Percentiles rank a stretch among this genome's conserved stretches.
Evolutionary conservation across 1,284 basidiomycete genomes (phyloP).

Genomic region (Cutaneotrichosporon sp.): DNA sequence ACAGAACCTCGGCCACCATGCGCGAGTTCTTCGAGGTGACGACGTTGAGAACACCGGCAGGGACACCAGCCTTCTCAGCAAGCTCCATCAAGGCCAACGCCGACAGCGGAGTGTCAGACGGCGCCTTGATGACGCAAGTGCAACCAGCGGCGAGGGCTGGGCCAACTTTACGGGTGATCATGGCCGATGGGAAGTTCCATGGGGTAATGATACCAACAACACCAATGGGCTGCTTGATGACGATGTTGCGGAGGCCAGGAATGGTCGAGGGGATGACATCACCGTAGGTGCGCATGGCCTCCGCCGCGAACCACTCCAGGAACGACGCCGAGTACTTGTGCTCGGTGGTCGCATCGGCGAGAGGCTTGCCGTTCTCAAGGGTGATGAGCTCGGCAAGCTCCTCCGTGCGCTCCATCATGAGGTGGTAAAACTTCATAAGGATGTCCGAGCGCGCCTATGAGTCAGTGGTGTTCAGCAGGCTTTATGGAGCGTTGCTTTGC

Average conservation of each 20-base stretch:
- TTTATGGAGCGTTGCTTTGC: not conserved
- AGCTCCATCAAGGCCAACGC: slow-evolving; percentile 66
- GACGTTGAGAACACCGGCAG: slow-evolving; percentile 91
- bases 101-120: slow-evolving; percentile 90
- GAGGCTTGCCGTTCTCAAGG: slow-evolving; percentile 83
- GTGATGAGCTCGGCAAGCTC: slow-evolving; percentile 79
- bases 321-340: slow-evolving; percentile 73
- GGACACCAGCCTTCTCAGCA: slow-evolving; percentile 80
- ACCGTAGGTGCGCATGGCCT: slow-evolving; percentile 56
- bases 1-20: slow-evolving; percentile 28
- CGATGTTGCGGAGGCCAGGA: slow-evolving; percentile 67
- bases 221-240: slow-evolving; percentile 58
- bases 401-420: slow-evolving; percentile 73
- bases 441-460: slow-evolving; percentile 61
- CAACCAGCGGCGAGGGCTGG: slow-evolving; percentile 81
- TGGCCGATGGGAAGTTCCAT: slow-evolving; percentile 68
- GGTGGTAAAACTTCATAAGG: slow-evolving; percentile 62
- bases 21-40: slow-evolving; percentile 55
- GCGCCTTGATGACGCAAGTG: slow-evolving; percentile 89
- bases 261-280: slow-evolving; percentile 76
- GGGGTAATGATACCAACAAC: slow-evolving; percentile 44
- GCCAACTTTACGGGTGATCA: slow-evolving; percentile 56
- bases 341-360: slow-evolving; percentile 74
- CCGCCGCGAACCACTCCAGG: slow-evolving; percentile 77
- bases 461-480: not conserved